phyloP scores from a whole-genome alignment of 176 grass and related monocot species.

The Alopecurus myosuroides region DNA sequence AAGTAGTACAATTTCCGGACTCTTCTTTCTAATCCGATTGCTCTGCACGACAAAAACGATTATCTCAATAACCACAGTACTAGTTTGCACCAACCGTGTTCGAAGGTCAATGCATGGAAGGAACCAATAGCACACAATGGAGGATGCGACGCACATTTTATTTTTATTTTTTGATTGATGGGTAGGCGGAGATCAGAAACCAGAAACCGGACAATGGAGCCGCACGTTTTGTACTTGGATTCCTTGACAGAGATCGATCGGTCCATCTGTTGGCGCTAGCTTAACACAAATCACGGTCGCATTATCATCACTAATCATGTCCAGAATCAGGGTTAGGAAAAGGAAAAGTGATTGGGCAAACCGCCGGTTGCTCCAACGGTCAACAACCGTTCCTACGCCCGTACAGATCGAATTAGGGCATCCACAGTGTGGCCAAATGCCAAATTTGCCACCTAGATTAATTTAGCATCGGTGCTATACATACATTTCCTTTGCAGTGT shows the following conservation, averaged over 20 bases:
- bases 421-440: too few relatives aligned
- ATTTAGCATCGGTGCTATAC: too few relatives aligned
- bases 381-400: slow-evolving; percentile 34
- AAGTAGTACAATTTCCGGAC: too few relatives aligned
- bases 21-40: too few relatives aligned
- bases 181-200: neutral
- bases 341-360: neutral
- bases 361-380: neutral
- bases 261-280: neutral
- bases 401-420: neutral
- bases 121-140: neutral
- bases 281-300: neutral
- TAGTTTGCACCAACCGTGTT: neutral
- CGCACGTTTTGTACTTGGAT: slow-evolving; percentile 22
- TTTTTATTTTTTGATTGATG: neutral
- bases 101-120: neutral
- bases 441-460: too few relatives aligned
- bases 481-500: too few relatives aligned
- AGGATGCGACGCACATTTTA: neutral
- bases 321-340: neutral
- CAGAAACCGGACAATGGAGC: neutral
- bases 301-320: slow-evolving; percentile 6
- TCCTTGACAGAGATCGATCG: slow-evolving; percentile 7
- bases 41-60: too few relatives aligned
- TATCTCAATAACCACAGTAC: too few relatives aligned